Evolutionary conservation across 1,284 basidiomycete genomes (phyloP), one percentile per base, ranked within the genome.

Genomic region (Ustilago vetiveriae): DNA sequence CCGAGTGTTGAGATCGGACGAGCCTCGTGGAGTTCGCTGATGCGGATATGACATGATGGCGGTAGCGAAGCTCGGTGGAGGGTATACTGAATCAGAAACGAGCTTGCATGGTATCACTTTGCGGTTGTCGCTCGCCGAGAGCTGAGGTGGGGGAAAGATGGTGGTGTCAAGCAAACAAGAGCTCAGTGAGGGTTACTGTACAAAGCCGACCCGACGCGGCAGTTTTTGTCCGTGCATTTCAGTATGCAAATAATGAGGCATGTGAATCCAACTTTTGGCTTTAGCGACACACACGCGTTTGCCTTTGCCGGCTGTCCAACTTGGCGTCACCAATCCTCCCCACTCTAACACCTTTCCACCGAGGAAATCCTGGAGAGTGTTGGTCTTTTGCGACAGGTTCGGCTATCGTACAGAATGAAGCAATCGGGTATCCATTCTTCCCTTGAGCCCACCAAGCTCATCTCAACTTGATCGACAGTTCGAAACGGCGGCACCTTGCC

Each of bases 1-100:
- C 29, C 55, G 55, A 14, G 52, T 52, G 35, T 47, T 66, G 30
- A 59, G 47, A 22, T 59, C 63, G 10, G 63, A 65, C 13, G 63
- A 66, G 17, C 46, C 40, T 26, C 50, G 44, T 9, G 26, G 35
- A 13, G 54, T 30, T 16, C 45, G 16, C 19, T 50, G 41, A 17
- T 47, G 50, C 14, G 39, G 44, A 23, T 56, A 63, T 24, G 60
- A 56, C 60, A 63, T 63, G 42, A 1, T 8, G n/a, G 19, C 36
- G 36, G 8, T 7, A 8, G 19, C 17, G 33, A 6, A 45, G 24
- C 22, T 23, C 9, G 29, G 26, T 2, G 16, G 17, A 6, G 29
- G 45, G 51, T 40, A 54, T 30, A 11, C 27, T 26, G 19, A 23
- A 14, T 39, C 36, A 48, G n/a, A 32, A 3, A 9, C 19, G 21